Percentiles rank a stretch among this genome's conserved stretches.
Evolutionary conservation across 495 filamentous ascomycete genomes (phyloP).

Genomic region (Penicillium herquei): DNA sequence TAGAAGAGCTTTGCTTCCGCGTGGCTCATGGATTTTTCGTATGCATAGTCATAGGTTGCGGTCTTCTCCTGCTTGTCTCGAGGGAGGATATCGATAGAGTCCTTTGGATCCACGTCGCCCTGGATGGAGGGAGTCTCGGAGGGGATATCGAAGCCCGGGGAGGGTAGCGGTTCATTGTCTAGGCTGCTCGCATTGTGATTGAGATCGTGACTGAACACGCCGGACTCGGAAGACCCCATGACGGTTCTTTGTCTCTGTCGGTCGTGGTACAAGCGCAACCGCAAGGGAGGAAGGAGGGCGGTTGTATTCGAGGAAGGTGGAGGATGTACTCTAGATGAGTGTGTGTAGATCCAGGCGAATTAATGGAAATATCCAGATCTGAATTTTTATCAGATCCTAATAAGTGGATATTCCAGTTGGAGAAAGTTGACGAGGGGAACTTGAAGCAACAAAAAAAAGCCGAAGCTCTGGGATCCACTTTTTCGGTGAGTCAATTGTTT

Average conservation of each 20-base stretch:
- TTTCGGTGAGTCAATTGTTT: no score
- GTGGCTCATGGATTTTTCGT: conserved; percentile 87
- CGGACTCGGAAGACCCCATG: conserved; percentile 25
- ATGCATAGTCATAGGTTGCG: conserved; percentile 80
- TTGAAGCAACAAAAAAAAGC: no score
- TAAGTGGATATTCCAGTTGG: no score
- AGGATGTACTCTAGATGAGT: neutral
- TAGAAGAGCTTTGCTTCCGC: conserved; percentile 93
- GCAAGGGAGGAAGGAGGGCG: neutral
- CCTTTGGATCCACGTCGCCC: conserved; percentile 9
- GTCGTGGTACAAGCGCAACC: neutral
- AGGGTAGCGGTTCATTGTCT: conserved; percentile 12
- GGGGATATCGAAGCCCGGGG: conserved; percentile 8
- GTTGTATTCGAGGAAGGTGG: neutral
- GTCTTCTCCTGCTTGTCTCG: conserved; percentile 77
- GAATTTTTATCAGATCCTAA: no score
- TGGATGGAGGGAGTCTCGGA: conserved; percentile 12
- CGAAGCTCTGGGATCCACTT: no score
- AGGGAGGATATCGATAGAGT: conserved; percentile 54
- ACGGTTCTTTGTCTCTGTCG: conserved; percentile 5
- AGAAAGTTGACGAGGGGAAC: no score
- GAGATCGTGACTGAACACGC: conserved; percentile 17
- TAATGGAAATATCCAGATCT: no score
- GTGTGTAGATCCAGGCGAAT: no score
- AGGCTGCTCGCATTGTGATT: conserved; percentile 21